These are phyloP conservation scores for Saccharomyces hybrid DNA, from an alignment of 1,139 yeast species.

Conservation along the genomic window DNA sequence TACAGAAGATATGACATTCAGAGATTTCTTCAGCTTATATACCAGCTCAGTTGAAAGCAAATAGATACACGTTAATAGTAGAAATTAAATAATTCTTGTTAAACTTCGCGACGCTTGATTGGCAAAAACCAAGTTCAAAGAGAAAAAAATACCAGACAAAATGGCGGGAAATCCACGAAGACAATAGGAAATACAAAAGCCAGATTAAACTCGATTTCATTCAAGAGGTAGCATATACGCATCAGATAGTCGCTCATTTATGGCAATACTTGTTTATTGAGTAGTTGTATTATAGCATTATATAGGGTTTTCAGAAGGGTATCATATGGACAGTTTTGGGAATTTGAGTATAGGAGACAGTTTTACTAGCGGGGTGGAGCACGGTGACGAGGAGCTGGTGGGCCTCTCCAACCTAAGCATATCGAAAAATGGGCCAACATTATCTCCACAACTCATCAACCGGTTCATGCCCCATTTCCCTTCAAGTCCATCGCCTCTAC, in stretches of 20 bases:
- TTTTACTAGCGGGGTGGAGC: slow-evolving; percentile 9
- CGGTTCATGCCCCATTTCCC: slow-evolving; percentile 17
- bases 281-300: not conserved
- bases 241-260: not conserved
- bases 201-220: not conserved
- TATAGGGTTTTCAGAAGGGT: not conserved
- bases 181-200: not conserved
- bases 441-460: slow-evolving; percentile 8
- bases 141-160: not conserved
- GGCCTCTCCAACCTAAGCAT: slow-evolving; percentile 18
- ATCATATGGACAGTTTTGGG: slow-evolving; percentile 11
- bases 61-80: not conserved
- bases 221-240: not conserved
- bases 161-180: not conserved
- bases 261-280: not conserved
- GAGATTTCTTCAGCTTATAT: slow-evolving; percentile 5
- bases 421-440: slow-evolving; percentile 7
- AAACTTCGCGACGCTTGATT: not conserved
- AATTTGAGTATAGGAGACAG: slow-evolving; percentile 12
- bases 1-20: slow-evolving; percentile 14
- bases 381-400: slow-evolving; percentile 14
- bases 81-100: not conserved
- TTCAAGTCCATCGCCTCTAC: slow-evolving; percentile 19
- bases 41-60: not conserved
- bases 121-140: not conserved